Evolutionary conservation across 345 rosid genomes (phyloP), one percentile per base, ranked within the genome.

Genomic region (Lepidium aucheri): DNA sequence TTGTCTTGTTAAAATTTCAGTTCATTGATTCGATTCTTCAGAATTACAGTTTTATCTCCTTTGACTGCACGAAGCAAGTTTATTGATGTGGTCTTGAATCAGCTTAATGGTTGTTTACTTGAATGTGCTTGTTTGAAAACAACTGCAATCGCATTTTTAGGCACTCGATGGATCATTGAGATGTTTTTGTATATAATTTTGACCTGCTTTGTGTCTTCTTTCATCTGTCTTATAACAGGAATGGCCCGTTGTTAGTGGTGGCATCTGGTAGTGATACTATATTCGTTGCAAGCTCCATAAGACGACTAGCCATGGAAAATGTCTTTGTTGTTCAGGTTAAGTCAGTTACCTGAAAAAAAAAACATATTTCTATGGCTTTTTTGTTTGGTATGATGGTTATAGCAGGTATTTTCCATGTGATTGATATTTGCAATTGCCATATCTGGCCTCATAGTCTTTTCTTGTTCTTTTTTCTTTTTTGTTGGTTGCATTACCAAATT

Each of bases 181-280:
- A 9, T 26, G 9, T 40, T 53, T 6, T 18, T 9, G 22, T 15
- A 5, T 64, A 7, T 15, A 46, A 8, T 38, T 18, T 65, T 20
- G 51, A 65, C 50, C 33, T 33, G 8, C 44, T 60, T 2, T 59
- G 60, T 28, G 41, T 53, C 35, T 7, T 74, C n/a, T 42, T 38
- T 58, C 10, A 13, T 15, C 11, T 33, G 38, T 16, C 14, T 61
- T 54, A 47, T 66, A 13, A 34, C 63, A 87, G 96, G 83, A 82
- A 82, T 59, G 99, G 95, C 24, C 97, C 95, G 24, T 54, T 90
- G 57, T 75, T 94, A 88, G 88, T 94, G 59, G 82, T 94, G 67
- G 97, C 97, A 60, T 94, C 92, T 62, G 97, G 99, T 54, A 70
- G 83, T 74, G 96, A 90, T 74, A 94, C 96, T 45, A 74, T 88